These are phyloP conservation scores for Nepenthes gracilis DNA, from an alignment of 148 eudicot genomes.

Conservation along the genomic window DNA sequence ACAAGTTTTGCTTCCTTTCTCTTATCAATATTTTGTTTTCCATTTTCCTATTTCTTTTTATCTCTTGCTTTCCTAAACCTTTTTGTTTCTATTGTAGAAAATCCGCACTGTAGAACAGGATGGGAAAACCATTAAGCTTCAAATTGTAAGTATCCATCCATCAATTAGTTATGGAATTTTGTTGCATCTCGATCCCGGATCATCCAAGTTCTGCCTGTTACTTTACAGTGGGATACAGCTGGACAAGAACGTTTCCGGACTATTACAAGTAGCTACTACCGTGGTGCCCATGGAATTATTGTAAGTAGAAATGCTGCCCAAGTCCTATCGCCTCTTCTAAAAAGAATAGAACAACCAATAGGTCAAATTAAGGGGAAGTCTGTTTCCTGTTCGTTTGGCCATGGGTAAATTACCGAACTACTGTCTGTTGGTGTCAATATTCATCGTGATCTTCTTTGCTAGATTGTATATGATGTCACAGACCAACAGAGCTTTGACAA, in stretches of 20 bases:
- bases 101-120: conserved; percentile 51
- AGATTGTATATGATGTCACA: conserved; percentile 39
- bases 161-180: neutral
- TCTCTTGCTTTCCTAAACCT: conserved; percentile 1
- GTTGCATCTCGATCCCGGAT: neutral
- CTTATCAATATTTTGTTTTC: neutral
- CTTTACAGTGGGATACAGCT: conserved; percentile 41
- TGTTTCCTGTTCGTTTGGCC: neutral
- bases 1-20: neutral
- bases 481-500: conserved; percentile 40
- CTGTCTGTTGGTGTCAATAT: neutral
- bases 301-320: conserved; percentile 14
- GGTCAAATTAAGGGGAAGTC: neutral
- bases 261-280: conserved; percentile 45
- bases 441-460: conserved; percentile 7
- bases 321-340: neutral
- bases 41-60: neutral
- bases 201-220: neutral
- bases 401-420: neutral
- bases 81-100: conserved; percentile 21
- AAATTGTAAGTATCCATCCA: conserved; percentile 23
- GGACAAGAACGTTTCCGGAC: conserved; percentile 51
- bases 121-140: conserved; percentile 40
- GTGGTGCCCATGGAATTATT: conserved; percentile 48
- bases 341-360: neutral